These are phyloP conservation scores for Pythium folliculosum DNA, from an alignment of 352 stramenopile species.

Conservation along the genomic window DNA sequence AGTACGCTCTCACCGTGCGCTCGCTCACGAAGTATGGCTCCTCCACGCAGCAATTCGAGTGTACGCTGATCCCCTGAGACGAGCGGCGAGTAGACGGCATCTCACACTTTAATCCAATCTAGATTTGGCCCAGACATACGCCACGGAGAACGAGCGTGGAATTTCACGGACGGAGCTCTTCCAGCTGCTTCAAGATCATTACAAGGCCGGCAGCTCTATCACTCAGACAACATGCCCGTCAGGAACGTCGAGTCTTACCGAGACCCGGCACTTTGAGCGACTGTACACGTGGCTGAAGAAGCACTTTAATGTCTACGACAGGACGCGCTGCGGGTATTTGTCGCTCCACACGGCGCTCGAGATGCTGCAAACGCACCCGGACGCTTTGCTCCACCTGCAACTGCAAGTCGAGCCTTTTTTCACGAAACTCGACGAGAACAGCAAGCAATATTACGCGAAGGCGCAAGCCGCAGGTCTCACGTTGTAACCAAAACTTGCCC, in stretches of 20 bases:
- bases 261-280: constrained; percentile 57
- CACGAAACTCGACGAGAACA: constrained; percentile 48
- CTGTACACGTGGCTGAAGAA: constrained; percentile 81
- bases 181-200: constrained; percentile 62
- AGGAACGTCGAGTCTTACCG: constrained; percentile 4
- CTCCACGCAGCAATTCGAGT: constrained; percentile 53
- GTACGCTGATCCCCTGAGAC: constrained; percentile 21
- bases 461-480: constrained; percentile 28
- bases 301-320: constrained; percentile 53
- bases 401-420: constrained; percentile 53
- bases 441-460: constrained; percentile 45
- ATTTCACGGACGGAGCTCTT: constrained; percentile 61
- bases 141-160: constrained; percentile 48
- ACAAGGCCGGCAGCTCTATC: not conserved
- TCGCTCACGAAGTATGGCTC: constrained; percentile 50
- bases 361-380: constrained; percentile 48
- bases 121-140: constrained; percentile 66
- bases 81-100: not conserved
- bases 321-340: constrained; percentile 38
- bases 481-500: not conserved
- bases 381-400: constrained; percentile 42
- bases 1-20: constrained; percentile 50
- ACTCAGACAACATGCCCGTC: not conserved
- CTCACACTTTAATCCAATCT: not conserved
- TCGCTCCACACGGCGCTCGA: constrained; percentile 36